Evolutionary conservation across 225 moss, liverwort and hornwort genomes (phyloP), one percentile per base, ranked within the genome.

Genomic region (Takakia lepidozioides): DNA sequence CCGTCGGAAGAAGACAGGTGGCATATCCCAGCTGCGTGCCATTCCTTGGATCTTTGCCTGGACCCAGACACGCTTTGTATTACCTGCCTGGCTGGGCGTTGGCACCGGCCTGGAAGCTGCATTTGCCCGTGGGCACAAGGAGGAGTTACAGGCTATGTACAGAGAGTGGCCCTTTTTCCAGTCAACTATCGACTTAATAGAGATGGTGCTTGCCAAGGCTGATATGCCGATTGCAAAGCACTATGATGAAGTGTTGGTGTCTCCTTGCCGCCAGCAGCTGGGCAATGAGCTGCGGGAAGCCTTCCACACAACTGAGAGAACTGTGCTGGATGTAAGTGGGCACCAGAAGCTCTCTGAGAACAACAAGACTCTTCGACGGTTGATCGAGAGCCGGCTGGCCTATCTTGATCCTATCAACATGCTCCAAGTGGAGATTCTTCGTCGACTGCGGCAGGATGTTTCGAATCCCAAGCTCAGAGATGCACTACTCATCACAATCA

Each of bases 31-130:
- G 46, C 64, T 91, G 13, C 78, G 81, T 19, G 91, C 91, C 30
- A 91, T 86, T 62, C 91, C 91, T 46, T 91, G 83, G 91, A 86
- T 86, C 32, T 91, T 91, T 55, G 91, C 91, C 22, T 91, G 86
- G 91, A 91, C 86, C 8, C 83, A 91, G 55, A 91, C 91, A 3
- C 68, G 91, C 4, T 71, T 86, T 46, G 86, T 86, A 25, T 75
- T 91, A 49, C 91, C 86, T 22, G 91, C 91, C 23, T 91, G 86
- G 86, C 72, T 91, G 1, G 86, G 91, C 52, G 86, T 91, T 4
- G 91, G 91, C 3, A 72, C 77, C 41, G 86, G 91, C 34, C 65
- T 91, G 25, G 74, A 84, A 28, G 73, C 81, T 37, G 91, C 83
- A 11, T 80, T 91, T 48, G 68, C 70, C 15, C 75, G 44, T 29